Evolutionary conservation across 2,329 filamentous ascomycete species (phyloP), one percentile per base, ranked within the genome.

Genomic region (Pseudogymnoascus sp.): DNA sequence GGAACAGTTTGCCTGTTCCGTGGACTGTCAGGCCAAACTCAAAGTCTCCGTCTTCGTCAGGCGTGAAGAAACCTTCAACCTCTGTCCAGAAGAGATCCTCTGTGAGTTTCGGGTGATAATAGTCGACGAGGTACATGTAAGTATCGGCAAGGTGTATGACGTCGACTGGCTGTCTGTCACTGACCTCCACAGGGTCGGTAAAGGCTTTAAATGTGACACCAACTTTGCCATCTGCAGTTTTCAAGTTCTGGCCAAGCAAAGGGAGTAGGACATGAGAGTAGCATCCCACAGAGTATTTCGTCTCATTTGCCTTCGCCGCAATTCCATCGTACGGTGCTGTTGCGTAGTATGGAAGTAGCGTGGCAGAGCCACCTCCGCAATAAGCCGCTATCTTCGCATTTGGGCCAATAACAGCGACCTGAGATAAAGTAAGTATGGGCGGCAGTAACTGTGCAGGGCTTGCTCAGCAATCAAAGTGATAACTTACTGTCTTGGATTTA

Each of bases 261-360:
- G 85, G 86, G 1, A 87, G 77, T 65, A 85, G 77, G 69, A 84
- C 84, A 73, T 88, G 84, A 1, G 82, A 84, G 71, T 87, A 85
- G 29, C 81, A 81, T 4, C 86, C 86, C 39, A 86, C 79, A 3
- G 81, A 77, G 70, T 84, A 87, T 1, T 35, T 66, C 12, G 17
- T 61, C 35, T 31, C 65, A 48, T 5, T 63, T 31, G 42, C 65
- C 55, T 63, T 69, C 5, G 59, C 66, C 42, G 59, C 65, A 42
- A 75, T 69, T 5, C 69, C 72, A 39, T 74, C 69, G n/a, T 67
- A 70, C 1, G 71, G 69, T 1, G 71, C 72, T 27, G 70, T 67
- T 1, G 69, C 68, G 41, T 73, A 72, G 39, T 74, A 73, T 4
- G 73, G 68, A 1, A 67, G 67, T 5, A 75, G 63, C 7, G 68